Evolutionary conservation across 192 early-diverging fungal genomes (phyloP).

Genomic region (Geranomyces michiganensis): DNA sequence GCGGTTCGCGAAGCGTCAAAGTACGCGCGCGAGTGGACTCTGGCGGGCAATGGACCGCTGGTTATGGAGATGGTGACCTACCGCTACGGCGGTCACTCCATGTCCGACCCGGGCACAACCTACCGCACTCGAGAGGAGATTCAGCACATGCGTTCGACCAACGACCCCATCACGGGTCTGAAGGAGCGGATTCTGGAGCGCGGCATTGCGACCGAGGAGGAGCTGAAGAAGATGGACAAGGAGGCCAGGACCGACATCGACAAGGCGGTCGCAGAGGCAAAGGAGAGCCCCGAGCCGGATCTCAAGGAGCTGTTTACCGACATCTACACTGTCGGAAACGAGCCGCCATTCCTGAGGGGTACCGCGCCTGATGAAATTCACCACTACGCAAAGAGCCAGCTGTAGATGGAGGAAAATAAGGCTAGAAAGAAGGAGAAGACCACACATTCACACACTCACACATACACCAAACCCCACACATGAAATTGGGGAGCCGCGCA

Average conservation of each 20-base stretch:
- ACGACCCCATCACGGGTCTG: slow-evolving; percentile 91
- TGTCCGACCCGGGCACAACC: slow-evolving; percentile 99
- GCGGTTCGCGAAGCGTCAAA: slow-evolving; percentile 85
- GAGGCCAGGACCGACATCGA: slow-evolving; percentile 84
- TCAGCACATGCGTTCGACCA: slow-evolving; percentile 94
- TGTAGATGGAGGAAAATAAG: no score
- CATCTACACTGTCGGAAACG: slow-evolving; percentile 81
- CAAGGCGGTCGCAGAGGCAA: slow-evolving; percentile 79
- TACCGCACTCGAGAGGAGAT: slow-evolving; percentile 99
- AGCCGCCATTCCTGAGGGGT: slow-evolving; percentile 74
- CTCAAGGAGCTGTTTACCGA: slow-evolving; percentile 74
- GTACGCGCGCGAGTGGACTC: slow-evolving; percentile 83
- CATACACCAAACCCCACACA: no score
- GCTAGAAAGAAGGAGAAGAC: no score
- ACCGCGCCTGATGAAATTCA: slow-evolving; percentile 82
- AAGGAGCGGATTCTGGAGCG: slow-evolving; percentile 80
- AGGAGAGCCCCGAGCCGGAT: slow-evolving; percentile 75
- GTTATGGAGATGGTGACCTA: slow-evolving; percentile 97
- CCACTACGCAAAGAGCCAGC: slow-evolving; percentile 21
- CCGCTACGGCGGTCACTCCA: slow-evolving; percentile 99
- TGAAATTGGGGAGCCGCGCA: no score
- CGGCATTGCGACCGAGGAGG: slow-evolving; percentile 76
- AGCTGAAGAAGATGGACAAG: slow-evolving; percentile 94
- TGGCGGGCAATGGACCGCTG: slow-evolving; percentile 83
- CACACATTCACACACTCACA: no score